phyloP scores from a whole-genome alignment of 208 protist species.

The Leishmania arabica region DNA sequence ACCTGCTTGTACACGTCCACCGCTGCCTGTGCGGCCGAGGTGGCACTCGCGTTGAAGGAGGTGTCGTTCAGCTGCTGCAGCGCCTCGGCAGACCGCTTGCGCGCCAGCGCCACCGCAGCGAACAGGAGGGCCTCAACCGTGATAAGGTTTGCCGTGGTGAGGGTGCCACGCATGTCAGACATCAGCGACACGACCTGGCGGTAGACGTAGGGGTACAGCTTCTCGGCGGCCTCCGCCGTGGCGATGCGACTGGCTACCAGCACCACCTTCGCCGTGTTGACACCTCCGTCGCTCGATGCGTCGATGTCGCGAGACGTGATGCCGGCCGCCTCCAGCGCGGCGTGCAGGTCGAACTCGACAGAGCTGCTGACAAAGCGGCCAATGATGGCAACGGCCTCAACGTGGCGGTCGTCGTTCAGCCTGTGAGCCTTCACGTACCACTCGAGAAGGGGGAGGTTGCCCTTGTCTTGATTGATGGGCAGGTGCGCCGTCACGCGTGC shows the following conservation, averaged over 20 bases:
- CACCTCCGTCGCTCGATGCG: constrained; percentile 30
- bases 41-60: constrained; percentile 49
- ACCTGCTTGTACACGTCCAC: constrained; percentile 34
- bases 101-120: constrained; percentile 51
- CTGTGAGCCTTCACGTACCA: constrained; percentile 45
- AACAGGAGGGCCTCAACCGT: constrained; percentile 78
- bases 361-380: constrained; percentile 37
- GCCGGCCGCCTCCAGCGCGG: constrained; percentile 49
- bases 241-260: constrained; percentile 58
- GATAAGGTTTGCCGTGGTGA: constrained; percentile 58
- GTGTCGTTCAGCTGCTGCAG: constrained; percentile 74
- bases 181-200: constrained; percentile 21
- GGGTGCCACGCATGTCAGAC: constrained; percentile 23
- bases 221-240: constrained; percentile 50
- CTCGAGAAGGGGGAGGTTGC: constrained; percentile 64
- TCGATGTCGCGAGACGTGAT: constrained; percentile 32
- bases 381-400: constrained; percentile 70
- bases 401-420: constrained; percentile 44
- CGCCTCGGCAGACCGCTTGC: constrained; percentile 56
- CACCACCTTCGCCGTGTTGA: constrained; percentile 54
- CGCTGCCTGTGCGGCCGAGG: constrained; percentile 25
- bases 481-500: constrained; percentile 54
- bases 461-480: constrained; percentile 58
- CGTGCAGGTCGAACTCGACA: constrained; percentile 50
- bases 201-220: constrained; percentile 53